Evolutionary conservation across 768 basidiomycete species (phyloP).

Genomic region (Suillus placidus): DNA sequence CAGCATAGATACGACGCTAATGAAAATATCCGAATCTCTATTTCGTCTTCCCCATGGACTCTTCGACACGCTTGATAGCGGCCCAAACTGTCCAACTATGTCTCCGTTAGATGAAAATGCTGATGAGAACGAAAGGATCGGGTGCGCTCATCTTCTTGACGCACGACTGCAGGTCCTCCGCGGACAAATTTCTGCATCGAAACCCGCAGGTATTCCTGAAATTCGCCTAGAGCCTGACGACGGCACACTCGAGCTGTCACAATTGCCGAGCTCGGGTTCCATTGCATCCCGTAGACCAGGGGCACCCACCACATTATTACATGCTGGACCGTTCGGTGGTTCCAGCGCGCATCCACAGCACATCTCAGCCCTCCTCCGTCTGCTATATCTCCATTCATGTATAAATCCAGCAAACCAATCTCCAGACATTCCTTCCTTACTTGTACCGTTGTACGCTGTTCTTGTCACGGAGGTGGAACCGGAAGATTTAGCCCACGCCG

Average conservation of each 20-base stretch:
- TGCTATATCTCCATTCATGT: constrained; percentile 70
- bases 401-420: constrained; percentile 75
- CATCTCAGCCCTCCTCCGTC: constrained; percentile 62
- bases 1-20: constrained; percentile 49
- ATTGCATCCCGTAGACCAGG: constrained; percentile 26
- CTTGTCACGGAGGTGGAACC: constrained; percentile 62
- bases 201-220: constrained; percentile 38
- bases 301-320: constrained; percentile 47
- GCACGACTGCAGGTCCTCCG: constrained; percentile 51
- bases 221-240: constrained; percentile 40
- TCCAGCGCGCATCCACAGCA: constrained; percentile 60
- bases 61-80: constrained; percentile 53
- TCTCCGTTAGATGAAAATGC: constrained; percentile 57
- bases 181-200: constrained; percentile 27
- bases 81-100: constrained; percentile 36
- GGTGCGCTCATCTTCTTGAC: constrained; percentile 56
- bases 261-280: constrained; percentile 40
- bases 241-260: constrained; percentile 8
- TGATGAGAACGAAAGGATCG: constrained; percentile 48
- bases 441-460: constrained; percentile 69
- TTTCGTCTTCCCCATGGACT: constrained; percentile 54
- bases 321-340: constrained; percentile 47
- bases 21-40: constrained; percentile 57
- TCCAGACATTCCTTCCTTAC: constrained; percentile 66
- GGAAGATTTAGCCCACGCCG: constrained; percentile 64